These are phyloP conservation scores for Schwanniomyces occidentalis DNA, from an alignment of 805 yeast genomes.

Conservation along the genomic window DNA sequence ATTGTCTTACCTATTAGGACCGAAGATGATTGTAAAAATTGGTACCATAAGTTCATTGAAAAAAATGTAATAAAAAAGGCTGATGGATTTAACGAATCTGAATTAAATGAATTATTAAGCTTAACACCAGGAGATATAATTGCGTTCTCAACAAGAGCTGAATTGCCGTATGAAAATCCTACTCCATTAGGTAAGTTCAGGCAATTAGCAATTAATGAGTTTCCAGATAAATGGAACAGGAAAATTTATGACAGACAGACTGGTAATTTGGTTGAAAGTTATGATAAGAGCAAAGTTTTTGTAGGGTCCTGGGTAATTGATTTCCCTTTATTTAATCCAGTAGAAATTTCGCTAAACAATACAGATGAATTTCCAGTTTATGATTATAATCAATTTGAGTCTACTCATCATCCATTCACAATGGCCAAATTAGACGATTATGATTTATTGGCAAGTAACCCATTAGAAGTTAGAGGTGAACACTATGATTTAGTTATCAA, in stretches of 20 bases:
- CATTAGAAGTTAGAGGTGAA: slow-evolving; percentile 74
- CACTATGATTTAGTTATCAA: slow-evolving; percentile 93
- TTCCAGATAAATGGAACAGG: slow-evolving; percentile 53
- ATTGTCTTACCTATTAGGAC: slow-evolving; percentile 50
- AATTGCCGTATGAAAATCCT: slow-evolving; percentile 81
- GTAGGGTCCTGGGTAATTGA: slow-evolving; percentile 86
- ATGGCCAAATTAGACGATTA: slow-evolving; percentile 80
- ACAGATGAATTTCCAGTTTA: slow-evolving; percentile 60
- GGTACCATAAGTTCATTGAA: slow-evolving; percentile 46
- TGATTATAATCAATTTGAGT: slow-evolving; percentile 44
- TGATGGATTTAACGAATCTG: slow-evolving; percentile 13
- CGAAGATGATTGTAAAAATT: slow-evolving; percentile 35
- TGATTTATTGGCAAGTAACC: slow-evolving; percentile 50
- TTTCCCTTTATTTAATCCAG: slow-evolving; percentile 89
- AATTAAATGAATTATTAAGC: slow-evolving; percentile 28
- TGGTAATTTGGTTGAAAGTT: slow-evolving; percentile 14
- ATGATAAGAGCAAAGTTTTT: slow-evolving; percentile 36
- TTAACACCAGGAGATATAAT: slow-evolving; percentile 70
- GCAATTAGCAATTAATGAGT: slow-evolving; percentile 63
- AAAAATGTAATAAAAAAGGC: slow-evolving; percentile 20
- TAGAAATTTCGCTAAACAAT: slow-evolving; percentile 34
- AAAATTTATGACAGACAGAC: slow-evolving; percentile 17
- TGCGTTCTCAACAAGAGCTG: slow-evolving; percentile 75
- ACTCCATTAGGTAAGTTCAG: slow-evolving; percentile 90
- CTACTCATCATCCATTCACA: slow-evolving; percentile 98